Base-by-base conservation (phyloP, 225 moss, liverwort and hornwort genomes). In the Physcomitrium patens region DNA sequence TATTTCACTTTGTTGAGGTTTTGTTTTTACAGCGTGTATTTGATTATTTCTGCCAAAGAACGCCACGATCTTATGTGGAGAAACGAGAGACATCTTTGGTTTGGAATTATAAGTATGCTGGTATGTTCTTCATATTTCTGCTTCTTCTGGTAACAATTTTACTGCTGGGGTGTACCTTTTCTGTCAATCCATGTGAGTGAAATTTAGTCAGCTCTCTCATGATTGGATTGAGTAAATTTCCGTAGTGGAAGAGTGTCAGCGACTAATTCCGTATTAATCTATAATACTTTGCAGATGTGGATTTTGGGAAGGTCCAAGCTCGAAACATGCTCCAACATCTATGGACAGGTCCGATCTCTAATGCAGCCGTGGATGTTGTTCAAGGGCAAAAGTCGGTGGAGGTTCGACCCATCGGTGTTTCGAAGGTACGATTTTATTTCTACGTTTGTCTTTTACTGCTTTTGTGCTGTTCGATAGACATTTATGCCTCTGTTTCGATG, bases 71-170 rank as follows among this genome's bases (percentile, higher is more conserved):
- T 67, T 99, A 90, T 80, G 97, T 99, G 23, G 97, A 99, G 72
- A 82, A 82, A 69, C 90, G 97, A 65, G 97, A 99, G 59, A 99
- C 97, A 74, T 99, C 97, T 17, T 82, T 93, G 62, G 94, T 99
- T 67, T 99, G 97, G 97, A 99, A 94, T 54, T 99, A 99, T 45
- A 95, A 95, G 73, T 99, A 94, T 84, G 94, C 97, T 69, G 97
- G 90, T 90, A 81, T 9, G 81, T 60, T 60, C 10, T 72, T 19
- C 24, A 60, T 64, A 63, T 69, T 42, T 23, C 42, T 58, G 9
- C 57, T 28, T 47, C 52, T 43, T 27, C 14, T 69, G 6, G 18
- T 66, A 62, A 26, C 48, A 45, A 59, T 44, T 58, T 50, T 7
- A 57, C 53, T 19, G 16, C 16, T 16, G 49, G 24, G 55, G 23